Percentiles rank a stretch among this genome's conserved stretches.
Evolutionary conservation across 2,329 filamentous ascomycete genomes (phyloP).

Genomic region (Amauroascus verrucosus): DNA sequence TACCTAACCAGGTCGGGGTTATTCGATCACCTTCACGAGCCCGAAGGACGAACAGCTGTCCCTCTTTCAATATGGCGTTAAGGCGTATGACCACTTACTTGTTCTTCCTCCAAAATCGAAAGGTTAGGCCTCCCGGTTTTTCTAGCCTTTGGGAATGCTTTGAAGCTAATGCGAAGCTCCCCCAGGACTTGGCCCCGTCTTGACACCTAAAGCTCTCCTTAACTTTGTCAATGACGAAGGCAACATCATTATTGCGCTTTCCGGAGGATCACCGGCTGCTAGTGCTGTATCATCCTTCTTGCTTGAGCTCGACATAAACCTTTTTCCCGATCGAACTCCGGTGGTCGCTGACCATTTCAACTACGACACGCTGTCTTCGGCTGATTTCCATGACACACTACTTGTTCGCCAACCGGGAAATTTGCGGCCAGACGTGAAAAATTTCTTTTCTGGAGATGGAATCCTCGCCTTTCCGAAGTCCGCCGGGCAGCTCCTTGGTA

Average conservation of each 20-base stretch:
- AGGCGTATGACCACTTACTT: slow-evolving; percentile 81
- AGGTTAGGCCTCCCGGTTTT: slow-evolving; percentile 43
- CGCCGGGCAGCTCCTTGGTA: slow-evolving; percentile 71
- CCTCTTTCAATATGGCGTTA: slow-evolving; percentile 77
- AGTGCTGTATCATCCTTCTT: slow-evolving; percentile 67
- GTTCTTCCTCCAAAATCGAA: slow-evolving; percentile 85
- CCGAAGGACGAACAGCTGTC: slow-evolving; percentile 68
- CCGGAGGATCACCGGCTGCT: slow-evolving; percentile 59
- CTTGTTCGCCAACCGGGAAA: slow-evolving; percentile 60
- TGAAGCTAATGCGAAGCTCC: slow-evolving; percentile 20
- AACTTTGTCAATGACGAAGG: slow-evolving; percentile 86
- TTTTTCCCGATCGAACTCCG: slow-evolving; percentile 76
- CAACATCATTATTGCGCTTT: slow-evolving; percentile 81
- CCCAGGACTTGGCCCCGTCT: slow-evolving; percentile 70
- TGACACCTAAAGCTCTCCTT: slow-evolving; percentile 76
- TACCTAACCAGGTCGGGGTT: slow-evolving; percentile 60
- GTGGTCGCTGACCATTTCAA: slow-evolving; percentile 93
- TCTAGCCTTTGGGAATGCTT: not conserved
- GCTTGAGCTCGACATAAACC: slow-evolving; percentile 74
- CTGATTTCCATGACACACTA: slow-evolving; percentile 80
- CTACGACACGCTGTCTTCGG: slow-evolving; percentile 66
- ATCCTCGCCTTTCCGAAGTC: slow-evolving; percentile 72
- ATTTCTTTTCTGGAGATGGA: slow-evolving; percentile 62
- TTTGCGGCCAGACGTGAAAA: slow-evolving; percentile 58
- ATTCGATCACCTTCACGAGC: slow-evolving; percentile 67